A percentile compares a stretch with the other conserved stretches of the same genome.
phyloP scores from a whole-genome alignment of 2,329 filamentous ascomycete species.

The Penicillium sclerotiorum region DNA sequence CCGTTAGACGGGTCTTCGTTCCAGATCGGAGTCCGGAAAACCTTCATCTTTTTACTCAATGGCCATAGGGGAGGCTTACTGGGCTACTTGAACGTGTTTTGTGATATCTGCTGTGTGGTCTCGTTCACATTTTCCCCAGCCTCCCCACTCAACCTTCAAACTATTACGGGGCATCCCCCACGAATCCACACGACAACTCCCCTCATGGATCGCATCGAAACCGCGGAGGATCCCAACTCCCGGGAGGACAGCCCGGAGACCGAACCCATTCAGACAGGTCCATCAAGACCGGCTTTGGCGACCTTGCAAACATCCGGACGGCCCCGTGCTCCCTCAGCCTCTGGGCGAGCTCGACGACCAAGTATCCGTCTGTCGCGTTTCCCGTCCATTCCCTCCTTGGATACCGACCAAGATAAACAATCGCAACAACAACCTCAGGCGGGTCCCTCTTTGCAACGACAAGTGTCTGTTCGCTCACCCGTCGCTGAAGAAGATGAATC shows the following conservation, averaged over 20 bases:
- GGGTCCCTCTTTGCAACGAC: slow-evolving; percentile 21
- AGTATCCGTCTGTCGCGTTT: slow-evolving; percentile 35
- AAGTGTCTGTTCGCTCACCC: slow-evolving; percentile 15
- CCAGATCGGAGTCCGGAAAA: not conserved
- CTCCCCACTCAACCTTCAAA: no score
- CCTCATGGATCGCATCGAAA: slow-evolving; percentile 45
- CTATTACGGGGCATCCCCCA: no score
- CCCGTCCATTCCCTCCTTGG: slow-evolving; percentile 21
- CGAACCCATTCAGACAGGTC: slow-evolving; percentile 15
- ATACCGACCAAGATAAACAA: slow-evolving; percentile 11
- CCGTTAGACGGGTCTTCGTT: not conserved
- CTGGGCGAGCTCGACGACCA: slow-evolving; percentile 33
- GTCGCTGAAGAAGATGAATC: slow-evolving; percentile 31
- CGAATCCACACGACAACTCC: not conserved
- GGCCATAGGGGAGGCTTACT: slow-evolving; percentile 1
- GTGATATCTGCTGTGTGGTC: not conserved
- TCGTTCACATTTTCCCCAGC: slow-evolving; percentile 4
- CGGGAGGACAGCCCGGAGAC: slow-evolving; percentile 13
- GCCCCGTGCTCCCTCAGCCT: slow-evolving; percentile 19
- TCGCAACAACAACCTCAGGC: slow-evolving; percentile 11
- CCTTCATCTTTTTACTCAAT: not conserved
- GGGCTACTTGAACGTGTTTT: not conserved
- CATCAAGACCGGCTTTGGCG: slow-evolving; percentile 19
- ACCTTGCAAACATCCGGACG: slow-evolving; percentile 20
- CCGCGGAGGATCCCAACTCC: slow-evolving; percentile 25